Evolutionary conservation across 352 stramenopile genomes (phyloP).

Genomic region (Pythium aquatile): DNA sequence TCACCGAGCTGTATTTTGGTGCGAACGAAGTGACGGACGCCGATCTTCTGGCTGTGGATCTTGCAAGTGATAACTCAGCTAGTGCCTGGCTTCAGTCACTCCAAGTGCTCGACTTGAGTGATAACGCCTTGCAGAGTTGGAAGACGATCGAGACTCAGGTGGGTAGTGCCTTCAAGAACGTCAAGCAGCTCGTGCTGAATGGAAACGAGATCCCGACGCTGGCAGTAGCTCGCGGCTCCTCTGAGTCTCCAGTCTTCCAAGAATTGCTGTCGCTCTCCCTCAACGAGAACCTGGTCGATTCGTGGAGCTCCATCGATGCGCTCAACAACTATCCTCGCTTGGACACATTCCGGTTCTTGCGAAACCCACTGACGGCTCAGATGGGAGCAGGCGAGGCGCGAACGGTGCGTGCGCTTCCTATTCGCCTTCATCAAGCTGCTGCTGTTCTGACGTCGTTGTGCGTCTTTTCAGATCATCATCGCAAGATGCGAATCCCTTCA

Average conservation of each 20-base stretch:
- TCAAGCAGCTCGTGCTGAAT: slow-evolving; percentile 70
- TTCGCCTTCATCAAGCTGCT: too few relatives aligned
- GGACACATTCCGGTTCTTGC: slow-evolving; percentile 61
- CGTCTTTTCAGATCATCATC: slow-evolving; percentile 42
- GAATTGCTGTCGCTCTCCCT: slow-evolving; percentile 57
- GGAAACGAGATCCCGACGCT: slow-evolving; percentile 58
- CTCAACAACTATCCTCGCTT: slow-evolving; percentile 60
- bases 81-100: slow-evolving; percentile 26
- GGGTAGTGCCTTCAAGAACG: slow-evolving; percentile 33
- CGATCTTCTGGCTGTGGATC: slow-evolving; percentile 28
- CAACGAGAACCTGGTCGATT: slow-evolving; percentile 64
- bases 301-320: slow-evolving; percentile 74
- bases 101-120: slow-evolving; percentile 57
- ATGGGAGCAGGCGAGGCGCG: slow-evolving; percentile 68
- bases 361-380: slow-evolving; percentile 59
- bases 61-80: background rate
- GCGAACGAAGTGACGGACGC: slow-evolving; percentile 54
- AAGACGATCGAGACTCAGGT: slow-evolving; percentile 35
- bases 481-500: slow-evolving; percentile 48
- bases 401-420: slow-evolving; percentile 31
- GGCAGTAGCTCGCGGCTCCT: slow-evolving; percentile 1
- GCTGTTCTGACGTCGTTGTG: background rate
- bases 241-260: slow-evolving; percentile 30
- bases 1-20: slow-evolving; percentile 57
- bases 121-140: slow-evolving; percentile 62